phyloP scores from a whole-genome alignment of 192 early-diverging fungal genomes.

The Podila horticola region DNA sequence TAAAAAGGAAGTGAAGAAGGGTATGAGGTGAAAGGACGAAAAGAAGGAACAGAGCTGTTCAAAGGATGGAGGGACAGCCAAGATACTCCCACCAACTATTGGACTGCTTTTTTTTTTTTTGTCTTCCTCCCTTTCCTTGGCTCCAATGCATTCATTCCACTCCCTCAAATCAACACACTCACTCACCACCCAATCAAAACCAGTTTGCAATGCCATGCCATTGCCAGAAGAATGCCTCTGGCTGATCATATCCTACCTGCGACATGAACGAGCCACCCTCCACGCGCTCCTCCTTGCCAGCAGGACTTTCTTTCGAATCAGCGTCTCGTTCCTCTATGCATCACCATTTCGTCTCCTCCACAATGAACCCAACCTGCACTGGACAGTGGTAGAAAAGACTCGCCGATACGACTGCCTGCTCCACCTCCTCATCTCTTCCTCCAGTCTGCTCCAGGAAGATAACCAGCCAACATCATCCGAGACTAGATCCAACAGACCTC shows the following conservation, averaged over 20 bases:
- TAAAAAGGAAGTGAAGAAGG: neutral
- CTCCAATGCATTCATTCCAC: neutral
- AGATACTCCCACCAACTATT: neutral
- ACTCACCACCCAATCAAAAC: neutral
- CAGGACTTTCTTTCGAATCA: slow-evolving; percentile 33
- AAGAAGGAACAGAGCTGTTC: neutral
- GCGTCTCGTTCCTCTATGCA: slow-evolving; percentile 34
- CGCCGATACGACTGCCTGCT: slow-evolving; percentile 30
- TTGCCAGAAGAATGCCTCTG: slow-evolving; percentile 52
- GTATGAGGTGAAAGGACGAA: neutral
- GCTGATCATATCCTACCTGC: slow-evolving; percentile 33
- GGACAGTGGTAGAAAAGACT: slow-evolving; percentile 27
- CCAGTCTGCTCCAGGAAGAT: slow-evolving; percentile 12
- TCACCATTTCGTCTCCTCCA: slow-evolving; percentile 41
- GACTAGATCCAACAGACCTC: neutral
- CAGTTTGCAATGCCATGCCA: too few relatives aligned
- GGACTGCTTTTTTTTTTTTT: neutral
- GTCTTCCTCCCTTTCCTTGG: too few relatives aligned
- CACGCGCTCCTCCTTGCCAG: slow-evolving; percentile 27
- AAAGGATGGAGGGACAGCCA: neutral
- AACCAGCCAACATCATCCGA: neutral
- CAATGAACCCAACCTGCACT: slow-evolving; percentile 21
- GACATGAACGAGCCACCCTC: slow-evolving; percentile 28
- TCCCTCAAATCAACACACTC: neutral
- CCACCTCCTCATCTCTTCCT: slow-evolving; percentile 41